Percentiles rank a stretch among this genome's conserved stretches.
Evolutionary conservation across 352 stramenopile genomes (phyloP).

Genomic region (Phytophthora fragariaefolia): DNA sequence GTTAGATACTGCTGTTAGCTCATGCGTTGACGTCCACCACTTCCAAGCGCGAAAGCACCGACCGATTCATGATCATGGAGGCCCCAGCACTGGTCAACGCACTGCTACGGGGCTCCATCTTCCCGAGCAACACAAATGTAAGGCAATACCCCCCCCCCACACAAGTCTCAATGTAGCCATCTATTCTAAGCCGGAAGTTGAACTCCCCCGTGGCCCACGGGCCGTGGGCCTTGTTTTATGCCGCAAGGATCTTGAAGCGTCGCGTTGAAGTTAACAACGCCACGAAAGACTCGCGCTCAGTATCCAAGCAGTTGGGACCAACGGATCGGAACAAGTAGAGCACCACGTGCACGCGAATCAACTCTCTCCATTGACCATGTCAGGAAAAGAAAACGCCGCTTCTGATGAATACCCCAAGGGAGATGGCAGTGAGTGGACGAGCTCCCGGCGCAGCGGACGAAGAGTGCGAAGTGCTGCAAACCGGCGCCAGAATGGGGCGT

Average conservation of each 20-base stretch:
- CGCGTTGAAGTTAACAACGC: slow-evolving; percentile 21
- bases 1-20: too few relatives aligned
- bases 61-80: slow-evolving; percentile 78
- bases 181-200: slow-evolving; percentile 28
- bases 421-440: slow-evolving; percentile 33
- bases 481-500: background rate
- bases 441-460: slow-evolving; percentile 29
- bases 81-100: slow-evolving; percentile 65
- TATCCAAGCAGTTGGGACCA: slow-evolving; percentile 11
- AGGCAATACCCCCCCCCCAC: background rate
- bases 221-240: slow-evolving; percentile 4
- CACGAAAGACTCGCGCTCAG: slow-evolving; percentile 21
- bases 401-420: slow-evolving; percentile 9
- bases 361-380: slow-evolving; percentile 7
- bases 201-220: background rate
- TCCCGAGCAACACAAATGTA: background rate
- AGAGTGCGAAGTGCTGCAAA: slow-evolving; percentile 6
- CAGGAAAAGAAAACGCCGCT: slow-evolving; percentile 9
- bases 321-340: background rate
- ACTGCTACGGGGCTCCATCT: slow-evolving; percentile 62
- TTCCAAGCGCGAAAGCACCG: background rate
- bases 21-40: too few relatives aligned
- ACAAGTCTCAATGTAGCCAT: slow-evolving; percentile 21
- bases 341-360: too few relatives aligned
- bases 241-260: slow-evolving; percentile 26